A percentile compares a stretch with the other conserved stretches of the same genome.
phyloP scores from a whole-genome alignment of 2,329 filamentous ascomycete species.

The Nakataea oryzae region DNA sequence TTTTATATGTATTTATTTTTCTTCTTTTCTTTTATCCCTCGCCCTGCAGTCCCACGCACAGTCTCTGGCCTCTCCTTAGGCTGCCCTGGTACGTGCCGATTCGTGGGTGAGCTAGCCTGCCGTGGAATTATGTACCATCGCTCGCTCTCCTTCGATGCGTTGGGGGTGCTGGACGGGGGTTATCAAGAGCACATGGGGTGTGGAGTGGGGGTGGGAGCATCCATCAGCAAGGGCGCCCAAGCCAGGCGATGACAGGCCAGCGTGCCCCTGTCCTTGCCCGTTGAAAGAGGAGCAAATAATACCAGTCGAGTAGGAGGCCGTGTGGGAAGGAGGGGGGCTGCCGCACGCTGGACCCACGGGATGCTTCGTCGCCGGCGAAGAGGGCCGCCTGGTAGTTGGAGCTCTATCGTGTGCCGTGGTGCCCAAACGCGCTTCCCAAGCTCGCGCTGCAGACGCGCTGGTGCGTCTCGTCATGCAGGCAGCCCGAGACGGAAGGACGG shows the following conservation, averaged over 20 bases:
- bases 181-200: not conserved
- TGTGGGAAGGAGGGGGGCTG: not conserved
- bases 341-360: not conserved
- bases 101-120: not conserved
- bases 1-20: conserved; percentile 5
- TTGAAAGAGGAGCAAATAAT: not conserved
- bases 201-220: not conserved
- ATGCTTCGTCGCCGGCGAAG: not conserved
- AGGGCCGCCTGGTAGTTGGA: not conserved
- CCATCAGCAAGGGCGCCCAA: not conserved
- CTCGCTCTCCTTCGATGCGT: not conserved
- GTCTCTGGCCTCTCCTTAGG: not conserved
- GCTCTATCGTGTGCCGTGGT: not conserved
- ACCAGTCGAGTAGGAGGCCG: not conserved
- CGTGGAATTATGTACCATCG: not conserved
- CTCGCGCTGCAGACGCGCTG: not conserved
- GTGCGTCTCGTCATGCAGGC: not conserved
- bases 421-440: not conserved
- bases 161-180: not conserved
- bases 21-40: conserved; percentile 6
- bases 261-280: not conserved
- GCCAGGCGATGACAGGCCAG: not conserved
- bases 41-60: not conserved
- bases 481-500: not conserved
- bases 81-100: not conserved